A percentile compares a stretch with the other conserved stretches of the same genome.
Evolutionary conservation across 140 eudicot species (phyloP).

Genomic region (Erigeron philadelphicus): DNA sequence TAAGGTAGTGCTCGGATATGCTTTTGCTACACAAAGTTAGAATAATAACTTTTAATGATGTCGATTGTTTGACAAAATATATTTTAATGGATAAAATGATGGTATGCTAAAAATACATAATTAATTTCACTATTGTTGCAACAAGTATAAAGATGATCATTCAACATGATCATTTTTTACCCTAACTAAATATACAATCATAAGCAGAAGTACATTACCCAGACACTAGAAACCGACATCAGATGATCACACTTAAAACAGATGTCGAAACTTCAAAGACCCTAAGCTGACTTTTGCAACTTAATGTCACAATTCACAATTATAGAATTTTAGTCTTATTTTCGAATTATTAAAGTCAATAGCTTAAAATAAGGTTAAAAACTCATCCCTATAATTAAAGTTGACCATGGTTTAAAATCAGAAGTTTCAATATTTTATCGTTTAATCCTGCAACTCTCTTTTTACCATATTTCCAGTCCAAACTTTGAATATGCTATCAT

Average conservation of each 20-base stretch:
- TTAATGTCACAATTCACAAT: neutral
- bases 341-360: neutral
- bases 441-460: no score
- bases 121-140: neutral
- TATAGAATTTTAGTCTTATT: neutral
- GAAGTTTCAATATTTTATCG: no score
- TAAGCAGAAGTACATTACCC: neutral
- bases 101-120: neutral
- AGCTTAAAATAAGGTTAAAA: neutral
- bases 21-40: neutral
- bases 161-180: neutral
- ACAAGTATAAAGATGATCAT: neutral
- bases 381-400: no score
- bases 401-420: no score
- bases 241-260: neutral
- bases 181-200: neutral
- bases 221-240: no score
- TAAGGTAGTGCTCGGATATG: neutral
- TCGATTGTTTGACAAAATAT: neutral
- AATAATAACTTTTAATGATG: conserved; percentile 7
- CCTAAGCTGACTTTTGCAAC: neutral
- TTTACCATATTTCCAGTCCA: no score
- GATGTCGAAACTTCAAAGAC: neutral
- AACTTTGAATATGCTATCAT: no score
- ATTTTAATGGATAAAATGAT: neutral